Evolutionary conservation across 2,329 filamentous ascomycete genomes (phyloP).

Genomic region (Epichloe uncinata): DNA sequence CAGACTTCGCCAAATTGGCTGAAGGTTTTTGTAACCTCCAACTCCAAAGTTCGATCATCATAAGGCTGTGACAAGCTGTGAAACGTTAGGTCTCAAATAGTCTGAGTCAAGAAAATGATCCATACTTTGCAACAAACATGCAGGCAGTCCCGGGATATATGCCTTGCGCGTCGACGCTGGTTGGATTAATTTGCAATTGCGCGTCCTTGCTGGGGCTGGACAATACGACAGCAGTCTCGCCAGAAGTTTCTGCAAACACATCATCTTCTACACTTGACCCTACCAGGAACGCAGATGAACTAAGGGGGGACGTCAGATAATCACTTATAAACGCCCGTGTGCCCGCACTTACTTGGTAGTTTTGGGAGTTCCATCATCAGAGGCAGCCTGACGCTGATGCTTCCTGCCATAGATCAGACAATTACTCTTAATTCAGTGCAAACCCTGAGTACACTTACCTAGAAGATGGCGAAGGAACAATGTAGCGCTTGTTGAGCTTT

Average conservation of each 20-base stretch:
- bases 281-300: conserved; percentile 7
- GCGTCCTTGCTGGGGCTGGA: neutral
- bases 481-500: conserved; percentile 1
- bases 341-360: conserved; percentile 4
- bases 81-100: too few species aligned
- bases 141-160: conserved; percentile 40
- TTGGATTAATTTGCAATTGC: conserved; percentile 1
- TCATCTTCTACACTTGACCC: conserved; percentile 10
- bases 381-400: conserved; percentile 3
- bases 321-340: neutral
- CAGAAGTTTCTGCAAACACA: conserved; percentile 7
- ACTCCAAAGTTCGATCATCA: too few species aligned
- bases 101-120: conserved; percentile 8
- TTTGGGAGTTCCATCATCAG: conserved; percentile 5
- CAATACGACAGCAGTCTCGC: neutral
- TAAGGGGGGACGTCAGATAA: neutral
- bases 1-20: too few species aligned
- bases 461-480: neutral
- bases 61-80: too few species aligned
- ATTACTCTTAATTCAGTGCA: neutral
- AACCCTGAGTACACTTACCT: neutral
- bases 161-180: conserved; percentile 33
- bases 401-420: conserved; percentile 1
- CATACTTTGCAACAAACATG: conserved; percentile 55
- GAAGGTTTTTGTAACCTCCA: too few species aligned